Evolutionary conservation across 148 eudicot species (phyloP).

Genomic region (Fagopyrum esculentum): DNA sequence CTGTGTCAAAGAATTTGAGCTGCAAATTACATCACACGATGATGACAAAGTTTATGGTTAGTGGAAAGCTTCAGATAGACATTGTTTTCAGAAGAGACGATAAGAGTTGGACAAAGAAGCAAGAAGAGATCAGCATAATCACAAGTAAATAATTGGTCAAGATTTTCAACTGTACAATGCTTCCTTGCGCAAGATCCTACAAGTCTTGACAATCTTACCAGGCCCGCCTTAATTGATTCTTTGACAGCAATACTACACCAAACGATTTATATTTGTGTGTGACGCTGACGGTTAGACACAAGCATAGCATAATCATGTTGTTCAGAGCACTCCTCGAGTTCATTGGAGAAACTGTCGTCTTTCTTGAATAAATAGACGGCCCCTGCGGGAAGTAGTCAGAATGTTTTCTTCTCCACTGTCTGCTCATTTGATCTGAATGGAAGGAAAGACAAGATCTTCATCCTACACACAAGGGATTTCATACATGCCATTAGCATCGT

Average conservation of each 20-base stretch:
- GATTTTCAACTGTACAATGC: neutral
- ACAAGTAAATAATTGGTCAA: neutral
- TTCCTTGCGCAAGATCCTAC: neutral
- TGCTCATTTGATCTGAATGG: slow-evolving; percentile 25
- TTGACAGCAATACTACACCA: neutral
- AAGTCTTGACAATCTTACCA: neutral
- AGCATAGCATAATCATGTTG: neutral
- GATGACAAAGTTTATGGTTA: too few relatives aligned
- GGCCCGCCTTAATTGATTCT: neutral
- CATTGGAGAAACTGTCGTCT: neutral
- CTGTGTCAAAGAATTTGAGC: too few relatives aligned
- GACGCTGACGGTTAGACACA: neutral
- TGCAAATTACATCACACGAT: too few relatives aligned
- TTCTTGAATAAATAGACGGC: neutral
- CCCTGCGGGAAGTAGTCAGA: neutral
- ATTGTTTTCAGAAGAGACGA: too few relatives aligned
- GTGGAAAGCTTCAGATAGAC: too few relatives aligned
- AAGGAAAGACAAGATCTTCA: slow-evolving; percentile 50
- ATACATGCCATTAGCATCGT: slow-evolving; percentile 9
- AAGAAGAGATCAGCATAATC: too few relatives aligned
- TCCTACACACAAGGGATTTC: slow-evolving; percentile 31
- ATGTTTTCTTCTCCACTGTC: slow-evolving; percentile 16
- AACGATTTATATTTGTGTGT: neutral
- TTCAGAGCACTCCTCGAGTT: neutral
- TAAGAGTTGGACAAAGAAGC: too few relatives aligned